Base-by-base conservation (phyloP, 345 rosid genomes). In the Camelina neglecta region DNA sequence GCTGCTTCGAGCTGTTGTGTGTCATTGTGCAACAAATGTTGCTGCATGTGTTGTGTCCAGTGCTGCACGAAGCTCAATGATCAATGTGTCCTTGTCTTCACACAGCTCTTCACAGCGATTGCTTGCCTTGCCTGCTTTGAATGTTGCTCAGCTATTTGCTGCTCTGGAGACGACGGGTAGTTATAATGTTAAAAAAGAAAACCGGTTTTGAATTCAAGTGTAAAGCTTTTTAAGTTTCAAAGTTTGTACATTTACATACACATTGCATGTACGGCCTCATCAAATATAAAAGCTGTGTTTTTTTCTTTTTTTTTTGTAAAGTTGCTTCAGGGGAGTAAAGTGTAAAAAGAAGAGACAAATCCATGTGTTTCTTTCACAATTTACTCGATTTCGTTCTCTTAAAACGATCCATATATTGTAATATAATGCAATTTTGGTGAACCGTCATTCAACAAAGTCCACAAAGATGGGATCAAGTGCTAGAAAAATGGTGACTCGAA, bases 21-120 rank as follows among this genome's bases (percentile, higher is more conserved):
- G 54, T 77, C 45, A n/a, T 7, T 89, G 49, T 86, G 82, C 41
- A 51, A 54, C 10, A 75, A 61, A n/a, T 95, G 97, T 81, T 92
- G 99, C 62, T 92, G 99, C 82, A 82, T 92, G 85, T 88, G 94
- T 81, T 88, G 97, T 78, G 72, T 95, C 75, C 85, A 80, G 44
- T 87, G 96, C 65, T 95, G 96, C 78, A 69, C 88, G 23, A 83
- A 62, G 79, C 82, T 89, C 61, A 95, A 87, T 50, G 78, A 92
- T 81, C 93, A 85, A 76, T 88, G 86, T 38, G 93, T 82, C 49
- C 23, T 82, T 4, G 83, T 67, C 16, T 73, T 88, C 51, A 77
- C 93, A 4, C 99, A 95, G 79, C 31, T 89, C 16, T 88, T 85
- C 77, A 48, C 84, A 11, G 91, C 91, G 41, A 56, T 90, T 16